Base-by-base conservation (phyloP, 176 grass and related monocot species). In the Elaeis guineensis region DNA sequence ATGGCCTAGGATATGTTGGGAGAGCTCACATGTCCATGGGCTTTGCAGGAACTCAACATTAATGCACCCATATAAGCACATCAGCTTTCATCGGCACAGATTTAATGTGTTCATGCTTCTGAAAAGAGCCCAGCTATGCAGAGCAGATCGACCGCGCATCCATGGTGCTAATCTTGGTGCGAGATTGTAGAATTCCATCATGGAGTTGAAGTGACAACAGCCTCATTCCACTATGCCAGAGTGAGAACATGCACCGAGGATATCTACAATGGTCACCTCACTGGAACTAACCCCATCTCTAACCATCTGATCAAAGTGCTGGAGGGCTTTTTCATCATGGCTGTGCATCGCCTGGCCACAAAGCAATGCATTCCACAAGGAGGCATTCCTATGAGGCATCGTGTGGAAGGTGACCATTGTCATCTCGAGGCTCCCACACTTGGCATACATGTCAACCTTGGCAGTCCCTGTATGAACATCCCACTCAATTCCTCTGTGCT, bases 91-190 rank as follows among this genome's bases (percentile, higher is more conserved):
- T 77, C 51, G 73, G 52, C 80, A 83, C 84, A 22, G 19, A 22
- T 44, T 55, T 73, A 20, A 80, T 67, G 28, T 80, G 25, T 59
- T 59, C 59, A 26, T 70, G 73, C 80, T 67, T 89, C 77, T 63
- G 70, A 25, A 18, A 80, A 52, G 49, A 73, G 35, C 59, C 72
- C 59, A 73, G 76, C 71, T 79, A 76, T 79, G 15, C 79, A 66
- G 52, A 87, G 67, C 48, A 87, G 79, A 76, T 82, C 75, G 65
- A 72, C 53, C 71, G 76, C 69, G 84, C 79, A 79, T 64, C 79
- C 75, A 24, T 87, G 79, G 49, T 82, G 79, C 12, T 52, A 75
- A 73, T 67, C 63, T 69, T 49, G 67, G 67, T 9, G 8, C 29
- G 50, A 83, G 72, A 52, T 70, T 66, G 50, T 70, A 80, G 5